Base-by-base conservation (phyloP, 2,329 filamentous ascomycete species). In the Exophiala sideris region DNA sequence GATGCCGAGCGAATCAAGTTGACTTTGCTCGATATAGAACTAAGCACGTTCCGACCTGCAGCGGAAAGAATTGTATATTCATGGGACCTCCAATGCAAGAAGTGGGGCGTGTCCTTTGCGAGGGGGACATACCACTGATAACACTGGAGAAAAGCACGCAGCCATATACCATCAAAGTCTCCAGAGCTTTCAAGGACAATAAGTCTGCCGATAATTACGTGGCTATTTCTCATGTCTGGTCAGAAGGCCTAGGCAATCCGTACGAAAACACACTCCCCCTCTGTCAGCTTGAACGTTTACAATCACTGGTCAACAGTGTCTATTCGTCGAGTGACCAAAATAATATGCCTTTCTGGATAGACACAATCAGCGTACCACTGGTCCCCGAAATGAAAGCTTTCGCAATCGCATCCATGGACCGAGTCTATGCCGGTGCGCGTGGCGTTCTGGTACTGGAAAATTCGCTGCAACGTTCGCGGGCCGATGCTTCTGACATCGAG, bases 181-280 rank as follows among this genome's bases (percentile, higher is more conserved):
- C 16, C 16, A 18, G 16, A 18, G 16, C 16, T 18, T 18, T 18
- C 16, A 18, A 18, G 16, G 16, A 18, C 16, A 18, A 18, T 2
- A 18, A 18, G 16, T 18, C 16, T 18, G 16, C 16, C 16, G 16
- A 18, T 18, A 18, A 18, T 3, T 47, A 47, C 14, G 64, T 71
- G 6, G 70, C 71, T 2, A 61, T 71, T 12, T 71, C 69, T 1
- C 70, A 72, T 48, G 67, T 72, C n/a, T 71, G 70, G 70, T 67
- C 68, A 1, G 68, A 72, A 48, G 70, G 70, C 0, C 51, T 71
- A 11, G 70, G 67, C 2, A 71, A 70, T 44, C 64, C 67, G 9
- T 52, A n/a, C 0, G 52, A 49, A 12, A 72, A 69, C 46, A 52
- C 68, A 5, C 60, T 71, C 2, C 66, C 64, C 0, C 49, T 49